These are phyloP conservation scores for Heliamphora pulchella DNA, from an alignment of 179 eudicot species.

Conservation along the genomic window DNA sequence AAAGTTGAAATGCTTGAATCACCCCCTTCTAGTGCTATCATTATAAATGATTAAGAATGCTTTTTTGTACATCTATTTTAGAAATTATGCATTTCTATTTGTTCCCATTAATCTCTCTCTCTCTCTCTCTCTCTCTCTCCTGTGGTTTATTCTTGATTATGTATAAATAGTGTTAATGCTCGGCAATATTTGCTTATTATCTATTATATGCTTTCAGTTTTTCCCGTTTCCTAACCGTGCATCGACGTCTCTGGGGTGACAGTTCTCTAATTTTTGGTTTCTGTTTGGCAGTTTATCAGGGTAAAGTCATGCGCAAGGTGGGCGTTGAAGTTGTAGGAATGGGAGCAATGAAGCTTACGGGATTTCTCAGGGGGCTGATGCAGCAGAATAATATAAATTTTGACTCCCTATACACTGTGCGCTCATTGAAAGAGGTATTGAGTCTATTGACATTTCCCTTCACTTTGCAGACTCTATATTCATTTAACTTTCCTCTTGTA, in stretches of 20 bases:
- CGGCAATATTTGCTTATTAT: not conserved
- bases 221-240: conserved; percentile 6
- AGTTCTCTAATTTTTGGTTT: not conserved
- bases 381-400: conserved; percentile 59
- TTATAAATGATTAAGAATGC: not conserved
- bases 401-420: conserved; percentile 79
- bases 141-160: too few species aligned
- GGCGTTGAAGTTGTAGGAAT: conserved; percentile 82
- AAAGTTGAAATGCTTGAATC: not conserved
- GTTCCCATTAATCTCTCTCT: not conserved
- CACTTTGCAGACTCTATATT: not conserved
- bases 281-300: conserved; percentile 54
- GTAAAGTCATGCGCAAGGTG: conserved; percentile 78
- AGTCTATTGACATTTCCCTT: not conserved
- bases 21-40: not conserved
- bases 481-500: not conserved
- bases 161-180: not conserved
- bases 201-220: conserved; percentile 1
- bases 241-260: not conserved
- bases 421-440: conserved; percentile 77
- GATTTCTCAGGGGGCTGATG: conserved; percentile 73
- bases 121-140: not conserved
- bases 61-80: not conserved
- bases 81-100: not conserved
- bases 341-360: conserved; percentile 85